Conservation (phyloP, 2,329 filamentous ascomycete genomes). For the Fusarium oxysporum region DNA sequence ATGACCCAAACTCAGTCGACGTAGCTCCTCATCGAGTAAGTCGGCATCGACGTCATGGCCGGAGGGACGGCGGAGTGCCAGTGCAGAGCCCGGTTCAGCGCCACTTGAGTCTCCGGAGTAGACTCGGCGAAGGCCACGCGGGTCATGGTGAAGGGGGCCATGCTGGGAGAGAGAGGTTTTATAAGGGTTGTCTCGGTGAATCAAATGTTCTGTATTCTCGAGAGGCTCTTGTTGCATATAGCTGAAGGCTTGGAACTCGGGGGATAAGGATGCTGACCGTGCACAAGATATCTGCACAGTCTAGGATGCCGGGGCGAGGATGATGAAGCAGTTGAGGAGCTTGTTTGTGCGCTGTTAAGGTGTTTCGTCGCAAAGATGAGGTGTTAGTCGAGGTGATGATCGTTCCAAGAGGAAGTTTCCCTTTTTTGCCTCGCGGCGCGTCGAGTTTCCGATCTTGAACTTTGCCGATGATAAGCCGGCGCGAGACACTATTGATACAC, state of each 20-base stretch:
- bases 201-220: slow-evolving; percentile 58
- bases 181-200: slow-evolving; percentile 52
- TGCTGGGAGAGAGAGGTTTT: slow-evolving; percentile 60
- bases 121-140: slow-evolving; percentile 52
- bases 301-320: slow-evolving; percentile 42
- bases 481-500: slow-evolving; percentile 15
- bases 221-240: slow-evolving; percentile 73
- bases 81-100: slow-evolving; percentile 52
- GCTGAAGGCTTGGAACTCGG: slow-evolving; percentile 56
- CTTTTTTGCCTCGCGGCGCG: slow-evolving; percentile 43
- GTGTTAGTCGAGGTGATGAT: slow-evolving; percentile 31
- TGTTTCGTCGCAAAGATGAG: slow-evolving; percentile 33
- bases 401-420: slow-evolving; percentile 29
- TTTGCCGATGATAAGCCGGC: slow-evolving; percentile 48
- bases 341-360: slow-evolving; percentile 23
- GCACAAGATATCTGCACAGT: slow-evolving; percentile 65
- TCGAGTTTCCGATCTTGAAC: slow-evolving; percentile 25
- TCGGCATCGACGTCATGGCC: slow-evolving; percentile 54
- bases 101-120: slow-evolving; percentile 50
- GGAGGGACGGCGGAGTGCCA: slow-evolving; percentile 44
- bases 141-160: slow-evolving; percentile 64
- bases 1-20: slow-evolving; percentile 61
- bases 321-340: not conserved
- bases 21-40: slow-evolving; percentile 62
- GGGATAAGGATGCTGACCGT: slow-evolving; percentile 58